Conservation (phyloP, 2,329 filamentous ascomycete genomes). For the Pseudogymnoascus sp. region DNA sequence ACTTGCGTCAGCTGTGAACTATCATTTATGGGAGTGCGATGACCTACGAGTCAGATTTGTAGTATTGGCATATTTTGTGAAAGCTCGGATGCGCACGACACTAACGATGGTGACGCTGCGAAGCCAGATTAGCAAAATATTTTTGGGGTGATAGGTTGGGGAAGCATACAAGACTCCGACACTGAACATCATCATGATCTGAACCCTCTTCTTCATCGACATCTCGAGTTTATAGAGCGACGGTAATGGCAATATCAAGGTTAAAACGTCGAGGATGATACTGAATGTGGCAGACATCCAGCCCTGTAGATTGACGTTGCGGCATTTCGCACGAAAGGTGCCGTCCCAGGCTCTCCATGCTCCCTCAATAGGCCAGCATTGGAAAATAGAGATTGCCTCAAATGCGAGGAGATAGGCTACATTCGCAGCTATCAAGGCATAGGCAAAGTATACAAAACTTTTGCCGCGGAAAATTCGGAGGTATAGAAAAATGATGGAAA, state of each 20-base stretch:
- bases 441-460: background rate
- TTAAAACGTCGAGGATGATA: slow-evolving; percentile 45
- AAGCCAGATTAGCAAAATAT: background rate
- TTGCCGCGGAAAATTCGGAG: slow-evolving; percentile 43
- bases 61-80: slow-evolving; percentile 19
- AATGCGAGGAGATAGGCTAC: slow-evolving; percentile 27
- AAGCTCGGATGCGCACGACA: slow-evolving; percentile 21
- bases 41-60: slow-evolving; percentile 19
- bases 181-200: slow-evolving; percentile 44
- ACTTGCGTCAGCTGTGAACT: background rate
- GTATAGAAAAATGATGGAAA: slow-evolving; percentile 48
- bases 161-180: slow-evolving; percentile 35
- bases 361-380: slow-evolving; percentile 43
- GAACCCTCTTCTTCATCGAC: slow-evolving; percentile 41
- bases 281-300: slow-evolving; percentile 47
- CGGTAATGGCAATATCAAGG: slow-evolving; percentile 43
- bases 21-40: background rate
- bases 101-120: slow-evolving; percentile 23
- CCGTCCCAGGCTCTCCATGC: slow-evolving; percentile 49
- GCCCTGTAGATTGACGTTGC: slow-evolving; percentile 41
- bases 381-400: slow-evolving; percentile 35
- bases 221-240: slow-evolving; percentile 37
- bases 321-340: slow-evolving; percentile 39
- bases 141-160: background rate
- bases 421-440: slow-evolving; percentile 16